Base-by-base conservation (phyloP, 495 filamentous ascomycete species). In the Aspergillus taichungensis region DNA sequence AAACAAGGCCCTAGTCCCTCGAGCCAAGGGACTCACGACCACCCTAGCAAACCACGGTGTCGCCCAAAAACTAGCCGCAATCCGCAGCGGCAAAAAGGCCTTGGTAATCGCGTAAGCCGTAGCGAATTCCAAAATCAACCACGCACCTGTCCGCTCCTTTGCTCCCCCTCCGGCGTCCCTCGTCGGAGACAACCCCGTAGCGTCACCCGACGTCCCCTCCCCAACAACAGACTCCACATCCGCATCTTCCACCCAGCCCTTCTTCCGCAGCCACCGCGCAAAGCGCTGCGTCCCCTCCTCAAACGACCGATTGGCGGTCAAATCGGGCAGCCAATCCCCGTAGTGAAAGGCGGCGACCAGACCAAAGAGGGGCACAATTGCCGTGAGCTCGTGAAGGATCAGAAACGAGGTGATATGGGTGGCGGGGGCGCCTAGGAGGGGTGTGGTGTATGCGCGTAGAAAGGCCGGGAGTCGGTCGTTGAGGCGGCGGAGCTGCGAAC, bases 1-100 rank as follows among this genome's bases (percentile, higher is more conserved):
- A 45, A 80, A 66, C 13, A 75, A 31, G 41, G 59, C 58, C 47
- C 53, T 60, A 3, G 68, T 49, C 14, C 60, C 42, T 28, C 54
- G 64, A 14, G 58, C 65, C 6, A 72, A 34, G 6, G 77, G 75
- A 6, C 71, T 66, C 9, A 88, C 63, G 13, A 83, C 64, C 18
- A 73, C 63, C 39, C 81, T 76, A 13, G 92, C 91, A 73, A 96
- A 92, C 90, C 89, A 96, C 34, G 92, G 92, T 42, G 92, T 95
- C 10, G 78, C 83, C 86, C 84, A 92, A 24, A 94, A 71, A 63
- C 90, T 94, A 10, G 77, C 56, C 6, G 77, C 72, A 47, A 98
- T 73, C 49, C 92, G 72, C 6, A 83, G 51, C 5, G 92, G 87
- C 51, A 95, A 60, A 45, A 95, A 53, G 13, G 83, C 80, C 61